Evolutionary conservation across 441 rosid species (phyloP).

Genomic region (Cnidoscolus chayamansa): DNA sequence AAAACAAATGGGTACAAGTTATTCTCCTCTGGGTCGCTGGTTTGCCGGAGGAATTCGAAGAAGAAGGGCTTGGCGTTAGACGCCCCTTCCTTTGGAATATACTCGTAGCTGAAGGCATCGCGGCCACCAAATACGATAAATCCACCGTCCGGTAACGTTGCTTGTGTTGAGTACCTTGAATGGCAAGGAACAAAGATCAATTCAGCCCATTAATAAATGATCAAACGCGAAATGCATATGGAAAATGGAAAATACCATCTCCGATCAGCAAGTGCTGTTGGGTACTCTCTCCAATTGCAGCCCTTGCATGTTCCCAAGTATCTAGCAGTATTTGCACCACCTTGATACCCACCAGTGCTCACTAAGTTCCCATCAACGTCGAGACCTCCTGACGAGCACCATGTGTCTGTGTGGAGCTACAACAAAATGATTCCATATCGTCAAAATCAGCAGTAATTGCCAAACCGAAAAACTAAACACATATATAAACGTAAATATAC

Average conservation of each 20-base stretch:
- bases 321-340: constrained; percentile 48
- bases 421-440: no score
- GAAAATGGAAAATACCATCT: constrained; percentile 42
- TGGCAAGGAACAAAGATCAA: neutral
- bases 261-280: constrained; percentile 37
- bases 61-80: constrained; percentile 25
- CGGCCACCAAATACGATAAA: constrained; percentile 64
- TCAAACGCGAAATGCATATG: no score
- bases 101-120: constrained; percentile 49
- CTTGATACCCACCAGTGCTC: constrained; percentile 51
- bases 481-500: constrained; percentile 17
- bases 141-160: constrained; percentile 42
- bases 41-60: constrained; percentile 39
- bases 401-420: constrained; percentile 50
- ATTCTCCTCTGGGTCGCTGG: constrained; percentile 52
- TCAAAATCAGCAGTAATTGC: no score
- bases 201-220: neutral
- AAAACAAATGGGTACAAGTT: constrained; percentile 62
- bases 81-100: constrained; percentile 42
- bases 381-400: constrained; percentile 75
- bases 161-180: constrained; percentile 60
- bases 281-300: constrained; percentile 55
- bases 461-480: no score
- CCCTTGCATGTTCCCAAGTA: constrained; percentile 26
- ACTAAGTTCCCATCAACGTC: constrained; percentile 45